A percentile compares a stretch with the other conserved stretches of the same genome.
Evolutionary conservation across 2,329 filamentous ascomycete genomes (phyloP).

Genomic region (Tolypocladium tropicale): DNA sequence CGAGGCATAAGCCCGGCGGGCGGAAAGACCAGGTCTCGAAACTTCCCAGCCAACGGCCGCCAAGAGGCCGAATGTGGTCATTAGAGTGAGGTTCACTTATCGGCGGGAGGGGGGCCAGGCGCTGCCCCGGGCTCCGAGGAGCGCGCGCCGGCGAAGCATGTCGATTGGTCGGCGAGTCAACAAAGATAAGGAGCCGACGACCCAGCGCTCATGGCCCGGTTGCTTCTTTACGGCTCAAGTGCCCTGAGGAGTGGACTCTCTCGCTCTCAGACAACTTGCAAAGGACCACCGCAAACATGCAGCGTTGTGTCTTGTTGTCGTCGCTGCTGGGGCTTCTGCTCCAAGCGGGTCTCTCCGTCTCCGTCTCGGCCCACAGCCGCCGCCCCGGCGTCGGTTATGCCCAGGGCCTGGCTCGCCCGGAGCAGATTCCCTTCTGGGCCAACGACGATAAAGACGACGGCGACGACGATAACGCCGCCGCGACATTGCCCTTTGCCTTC

Average conservation of each 20-base stretch:
- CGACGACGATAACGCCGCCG: background rate
- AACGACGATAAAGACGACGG: background rate
- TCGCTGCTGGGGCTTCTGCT: background rate
- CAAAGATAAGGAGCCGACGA: background rate
- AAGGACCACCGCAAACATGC: background rate
- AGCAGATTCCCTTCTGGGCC: background rate
- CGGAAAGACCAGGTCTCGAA: background rate
- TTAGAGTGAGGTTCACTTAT: background rate
- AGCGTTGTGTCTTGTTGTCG: background rate
- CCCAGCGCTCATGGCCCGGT: background rate
- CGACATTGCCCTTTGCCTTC: background rate
- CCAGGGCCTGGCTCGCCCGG: background rate
- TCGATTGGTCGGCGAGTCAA: background rate
- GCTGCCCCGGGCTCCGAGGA: background rate
- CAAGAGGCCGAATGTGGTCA: background rate
- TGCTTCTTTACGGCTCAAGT: background rate
- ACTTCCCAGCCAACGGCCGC: background rate
- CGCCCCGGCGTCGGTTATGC: background rate
- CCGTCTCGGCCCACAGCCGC: background rate
- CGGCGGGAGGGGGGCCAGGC: background rate
- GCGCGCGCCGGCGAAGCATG: background rate
- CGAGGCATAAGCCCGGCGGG: background rate
- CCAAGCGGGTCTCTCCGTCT: background rate
- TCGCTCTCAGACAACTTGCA: too few relatives aligned
- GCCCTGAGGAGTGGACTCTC: background rate